These are phyloP conservation scores for Lactarius tabidus DNA, from an alignment of 768 basidiomycete species.

Conservation along the genomic window DNA sequence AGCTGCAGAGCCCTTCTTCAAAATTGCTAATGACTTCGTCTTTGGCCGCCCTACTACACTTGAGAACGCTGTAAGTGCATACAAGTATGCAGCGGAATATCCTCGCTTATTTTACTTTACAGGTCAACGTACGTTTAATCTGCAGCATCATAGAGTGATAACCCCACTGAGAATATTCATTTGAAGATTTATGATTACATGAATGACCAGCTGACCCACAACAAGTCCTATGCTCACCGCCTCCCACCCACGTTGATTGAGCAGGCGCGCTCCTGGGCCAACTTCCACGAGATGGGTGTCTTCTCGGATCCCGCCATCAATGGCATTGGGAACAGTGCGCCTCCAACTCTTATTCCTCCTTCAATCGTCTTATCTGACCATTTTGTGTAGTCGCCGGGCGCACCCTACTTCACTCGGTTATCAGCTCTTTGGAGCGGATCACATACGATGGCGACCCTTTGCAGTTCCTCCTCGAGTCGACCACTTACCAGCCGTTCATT, in stretches of 20 bases:
- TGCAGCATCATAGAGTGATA: not conserved
- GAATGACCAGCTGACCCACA: conserved; percentile 71
- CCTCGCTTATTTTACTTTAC: conserved; percentile 25
- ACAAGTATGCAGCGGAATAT: not conserved
- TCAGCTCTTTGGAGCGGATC: conserved; percentile 69
- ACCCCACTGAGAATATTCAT: conserved; percentile 4
- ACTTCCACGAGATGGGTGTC: conserved; percentile 75
- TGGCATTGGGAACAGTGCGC: conserved; percentile 77
- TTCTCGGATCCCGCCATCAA: conserved; percentile 60
- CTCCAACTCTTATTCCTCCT: not conserved
- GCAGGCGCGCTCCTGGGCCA: conserved; percentile 68
- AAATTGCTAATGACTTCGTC: conserved; percentile 61
- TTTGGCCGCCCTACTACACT: conserved; percentile 63
- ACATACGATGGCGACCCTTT: conserved; percentile 76
- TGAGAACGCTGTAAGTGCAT: conserved; percentile 59
- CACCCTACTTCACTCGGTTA: conserved; percentile 68
- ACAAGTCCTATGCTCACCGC: conserved; percentile 74
- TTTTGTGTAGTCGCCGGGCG: conserved; percentile 69
- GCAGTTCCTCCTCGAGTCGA: conserved; percentile 71
- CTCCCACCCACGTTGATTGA: conserved; percentile 76
- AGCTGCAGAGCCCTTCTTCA: conserved; percentile 62
- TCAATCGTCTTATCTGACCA: not conserved
- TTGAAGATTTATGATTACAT: conserved; percentile 71
- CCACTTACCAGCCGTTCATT: conserved; percentile 88
- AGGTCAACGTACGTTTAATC: conserved; percentile 68